Conservation (phyloP, 768 basidiomycete genomes). For the Hemileccinum rubropunctum region DNA sequence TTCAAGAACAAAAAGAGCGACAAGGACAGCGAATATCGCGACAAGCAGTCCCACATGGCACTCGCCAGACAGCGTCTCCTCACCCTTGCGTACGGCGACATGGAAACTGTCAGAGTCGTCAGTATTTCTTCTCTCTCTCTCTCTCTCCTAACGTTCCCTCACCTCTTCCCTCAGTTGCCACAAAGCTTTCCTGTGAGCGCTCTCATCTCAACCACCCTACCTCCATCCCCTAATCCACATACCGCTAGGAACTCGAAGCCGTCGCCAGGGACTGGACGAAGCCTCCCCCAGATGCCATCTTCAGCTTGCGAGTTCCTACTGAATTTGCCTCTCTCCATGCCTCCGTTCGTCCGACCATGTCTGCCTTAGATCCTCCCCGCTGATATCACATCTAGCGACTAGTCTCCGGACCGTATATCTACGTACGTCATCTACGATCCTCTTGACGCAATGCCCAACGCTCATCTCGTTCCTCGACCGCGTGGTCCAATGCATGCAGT, state of each 20-base stretch:
- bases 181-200: conserved; percentile 56
- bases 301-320: conserved; percentile 79
- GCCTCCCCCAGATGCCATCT: conserved; percentile 75
- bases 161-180: conserved; percentile 52
- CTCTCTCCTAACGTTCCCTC: neutral
- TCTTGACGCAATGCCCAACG: conserved; percentile 4
- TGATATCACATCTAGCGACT: conserved; percentile 52
- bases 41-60: conserved; percentile 58
- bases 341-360: conserved; percentile 50
- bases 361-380: conserved; percentile 13
- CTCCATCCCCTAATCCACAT: conserved; percentile 5
- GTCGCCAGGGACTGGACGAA: conserved; percentile 85
- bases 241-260: conserved; percentile 68
- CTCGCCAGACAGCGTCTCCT: conserved; percentile 72
- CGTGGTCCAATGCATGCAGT: conserved; percentile 39
- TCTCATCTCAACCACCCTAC: neutral
- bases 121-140: conserved; percentile 11
- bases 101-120: conserved; percentile 81
- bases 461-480: conserved; percentile 16
- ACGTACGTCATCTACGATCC: conserved; percentile 46
- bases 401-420: conserved; percentile 81
- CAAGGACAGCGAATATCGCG: conserved; percentile 63
- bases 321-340: conserved; percentile 85
- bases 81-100: conserved; percentile 78
- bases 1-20: conserved; percentile 61